Conservation (phyloP, 768 basidiomycete species). For the Hygrocybe coccinea region DNA sequence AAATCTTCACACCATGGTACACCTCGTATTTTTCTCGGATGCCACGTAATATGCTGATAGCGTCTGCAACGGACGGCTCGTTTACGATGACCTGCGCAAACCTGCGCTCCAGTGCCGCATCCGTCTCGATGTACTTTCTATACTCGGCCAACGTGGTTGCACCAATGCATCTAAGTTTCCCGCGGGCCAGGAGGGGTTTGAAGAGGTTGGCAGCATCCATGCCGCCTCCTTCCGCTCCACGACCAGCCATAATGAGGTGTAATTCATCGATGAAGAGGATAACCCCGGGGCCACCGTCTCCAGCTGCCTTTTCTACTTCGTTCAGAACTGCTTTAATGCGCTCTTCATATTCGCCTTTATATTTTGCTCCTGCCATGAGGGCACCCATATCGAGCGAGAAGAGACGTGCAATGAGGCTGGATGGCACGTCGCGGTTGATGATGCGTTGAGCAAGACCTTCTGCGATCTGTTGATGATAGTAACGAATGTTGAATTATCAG, state of each 20-base stretch:
- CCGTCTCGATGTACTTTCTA: conserved; percentile 88
- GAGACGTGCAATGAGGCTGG: conserved; percentile 63
- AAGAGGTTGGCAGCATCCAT: conserved; percentile 94
- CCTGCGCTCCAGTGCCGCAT: conserved; percentile 84
- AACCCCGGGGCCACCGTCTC: conserved; percentile 68
- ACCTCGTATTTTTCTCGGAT: conserved; percentile 94
- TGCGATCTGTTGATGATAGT: conserved; percentile 17
- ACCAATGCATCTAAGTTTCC: conserved; percentile 71
- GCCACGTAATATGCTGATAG: conserved; percentile 90
- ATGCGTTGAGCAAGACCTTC: conserved; percentile 96
- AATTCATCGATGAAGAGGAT: conserved; percentile 95
- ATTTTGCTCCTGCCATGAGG: conserved; percentile 87
- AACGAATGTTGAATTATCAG: too few species aligned
- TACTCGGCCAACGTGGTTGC: conserved; percentile 93
- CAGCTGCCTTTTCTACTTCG: conserved; percentile 86
- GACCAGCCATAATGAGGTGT: conserved; percentile 90
- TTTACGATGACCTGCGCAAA: conserved; percentile 93
- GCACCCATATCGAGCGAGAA: conserved; percentile 94
- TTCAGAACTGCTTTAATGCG: conserved; percentile 87
- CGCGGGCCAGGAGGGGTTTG: conserved; percentile 87
- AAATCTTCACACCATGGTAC: conserved; percentile 84
- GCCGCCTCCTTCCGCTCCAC: conserved; percentile 75
- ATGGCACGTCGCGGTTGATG: conserved; percentile 87
- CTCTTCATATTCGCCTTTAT: conserved; percentile 96
- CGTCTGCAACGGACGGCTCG: conserved; percentile 83